Percentiles rank a stretch among this genome's conserved stretches.
These are phyloP conservation scores for Ogataea minuta DNA, from an alignment of 805 yeast genomes.

Conservation along the genomic window DNA sequence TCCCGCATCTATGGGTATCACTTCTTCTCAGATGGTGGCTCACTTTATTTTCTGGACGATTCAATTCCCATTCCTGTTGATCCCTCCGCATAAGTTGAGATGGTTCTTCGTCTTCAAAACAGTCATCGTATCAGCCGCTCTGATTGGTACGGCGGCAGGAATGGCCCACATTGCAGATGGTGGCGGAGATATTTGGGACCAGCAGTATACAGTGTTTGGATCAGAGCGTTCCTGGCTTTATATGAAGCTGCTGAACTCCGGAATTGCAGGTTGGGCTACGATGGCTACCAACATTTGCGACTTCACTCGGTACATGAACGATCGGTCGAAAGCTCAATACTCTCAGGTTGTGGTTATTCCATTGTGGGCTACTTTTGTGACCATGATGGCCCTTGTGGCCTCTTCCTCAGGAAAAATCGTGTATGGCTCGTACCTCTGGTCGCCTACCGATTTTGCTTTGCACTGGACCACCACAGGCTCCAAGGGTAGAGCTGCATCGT, in stretches of 20 bases:
- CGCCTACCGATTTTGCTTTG: slow-evolving; percentile 40
- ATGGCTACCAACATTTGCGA: slow-evolving; percentile 39
- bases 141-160: slow-evolving; percentile 32
- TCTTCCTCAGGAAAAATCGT: slow-evolving; percentile 37
- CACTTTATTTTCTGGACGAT: slow-evolving; percentile 34
- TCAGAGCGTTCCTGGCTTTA: slow-evolving; percentile 29
- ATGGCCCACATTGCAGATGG: slow-evolving; percentile 34
- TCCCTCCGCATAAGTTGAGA: slow-evolving; percentile 35
- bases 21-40: slow-evolving; percentile 31
- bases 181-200: slow-evolving; percentile 26
- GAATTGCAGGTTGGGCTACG: slow-evolving; percentile 37
- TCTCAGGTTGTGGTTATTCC: slow-evolving; percentile 32
- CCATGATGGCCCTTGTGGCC: slow-evolving; percentile 34
- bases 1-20: slow-evolving; percentile 30
- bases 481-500: slow-evolving; percentile 21
- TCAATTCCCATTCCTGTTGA: slow-evolving; percentile 34
- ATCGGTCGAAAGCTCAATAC: slow-evolving; percentile 31
- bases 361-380: slow-evolving; percentile 26
- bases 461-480: slow-evolving; percentile 31
- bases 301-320: slow-evolving; percentile 38
- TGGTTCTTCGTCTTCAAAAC: slow-evolving; percentile 36
- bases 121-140: slow-evolving; percentile 26
- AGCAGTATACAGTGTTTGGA: slow-evolving; percentile 22
- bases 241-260: slow-evolving; percentile 28
- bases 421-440: slow-evolving; percentile 44